Conservation (phyloP, 2,329 filamentous ascomycete species). For the Nothophoma quercina region DNA sequence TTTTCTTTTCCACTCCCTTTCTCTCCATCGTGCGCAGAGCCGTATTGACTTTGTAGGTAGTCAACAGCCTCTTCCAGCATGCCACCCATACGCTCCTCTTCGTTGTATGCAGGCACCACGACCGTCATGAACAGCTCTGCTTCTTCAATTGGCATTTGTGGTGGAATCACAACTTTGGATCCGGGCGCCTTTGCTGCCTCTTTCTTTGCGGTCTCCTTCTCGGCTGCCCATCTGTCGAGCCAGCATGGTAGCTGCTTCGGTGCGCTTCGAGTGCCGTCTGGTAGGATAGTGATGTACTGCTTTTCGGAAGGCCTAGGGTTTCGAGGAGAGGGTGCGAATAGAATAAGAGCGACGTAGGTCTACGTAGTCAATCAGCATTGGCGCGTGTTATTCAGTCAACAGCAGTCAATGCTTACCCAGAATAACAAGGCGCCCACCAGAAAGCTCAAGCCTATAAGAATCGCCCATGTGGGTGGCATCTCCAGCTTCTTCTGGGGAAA, state of each 20-base stretch:
- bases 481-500: conserved; percentile 30
- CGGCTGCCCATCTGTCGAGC: conserved; percentile 77
- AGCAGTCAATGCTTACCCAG: conserved; percentile 34
- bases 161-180: conserved; percentile 30
- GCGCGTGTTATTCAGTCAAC: not conserved
- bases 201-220: conserved; percentile 57
- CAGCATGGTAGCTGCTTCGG: conserved; percentile 78
- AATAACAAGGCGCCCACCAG: conserved; percentile 34
- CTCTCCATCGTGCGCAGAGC: conserved; percentile 53
- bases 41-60: conserved; percentile 82
- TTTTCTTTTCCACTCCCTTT: conserved; percentile 74
- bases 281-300: conserved; percentile 77
- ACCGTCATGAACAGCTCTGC: conserved; percentile 87
- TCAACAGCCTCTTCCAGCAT: conserved; percentile 91
- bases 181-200: conserved; percentile 35
- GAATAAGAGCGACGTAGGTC: conserved; percentile 72
- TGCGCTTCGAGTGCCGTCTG: conserved; percentile 65
- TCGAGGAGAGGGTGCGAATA: conserved; percentile 84
- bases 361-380: conserved; percentile 39
- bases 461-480: conserved; percentile 44
- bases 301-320: conserved; percentile 79
- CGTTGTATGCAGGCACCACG: conserved; percentile 95
- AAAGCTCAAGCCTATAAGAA: conserved; percentile 36
- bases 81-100: conserved; percentile 79
- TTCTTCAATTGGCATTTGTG: conserved; percentile 69